A percentile compares a stretch with the other conserved stretches of the same genome.
Conservation (phyloP, 2,329 filamentous ascomycete genomes). For the Aspergillus hiratsukae region DNA sequence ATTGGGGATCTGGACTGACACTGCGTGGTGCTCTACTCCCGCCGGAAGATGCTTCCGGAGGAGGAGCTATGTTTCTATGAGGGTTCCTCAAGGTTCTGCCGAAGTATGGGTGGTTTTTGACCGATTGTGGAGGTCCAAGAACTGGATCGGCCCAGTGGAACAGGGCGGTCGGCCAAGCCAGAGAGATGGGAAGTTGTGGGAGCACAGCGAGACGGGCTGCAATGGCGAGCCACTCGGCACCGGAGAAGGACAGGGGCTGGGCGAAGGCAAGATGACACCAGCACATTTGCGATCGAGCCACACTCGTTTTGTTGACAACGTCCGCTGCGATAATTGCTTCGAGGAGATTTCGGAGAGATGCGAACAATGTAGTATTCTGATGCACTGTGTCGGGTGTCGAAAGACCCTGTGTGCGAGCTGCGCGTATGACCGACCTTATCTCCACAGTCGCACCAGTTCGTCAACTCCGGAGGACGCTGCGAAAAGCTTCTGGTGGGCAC, state of each 20-base stretch:
- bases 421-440: slow-evolving; percentile 53
- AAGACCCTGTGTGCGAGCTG: slow-evolving; percentile 58
- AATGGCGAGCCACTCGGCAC: slow-evolving; percentile 54
- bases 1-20: slow-evolving; percentile 58
- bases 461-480: slow-evolving; percentile 10
- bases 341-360: slow-evolving; percentile 53
- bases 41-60: slow-evolving; percentile 53
- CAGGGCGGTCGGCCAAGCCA: slow-evolving; percentile 24
- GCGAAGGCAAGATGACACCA: slow-evolving; percentile 52
- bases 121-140: slow-evolving; percentile 55
- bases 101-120: slow-evolving; percentile 62
- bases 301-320: slow-evolving; percentile 48
- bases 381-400: slow-evolving; percentile 58
- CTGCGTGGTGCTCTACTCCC: slow-evolving; percentile 57
- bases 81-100: slow-evolving; percentile 50
- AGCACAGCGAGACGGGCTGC: slow-evolving; percentile 50
- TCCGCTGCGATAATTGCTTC: slow-evolving; percentile 52
- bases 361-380: slow-evolving; percentile 57
- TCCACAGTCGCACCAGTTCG: slow-evolving; percentile 19
- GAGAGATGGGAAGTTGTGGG: slow-evolving; percentile 52
- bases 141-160: slow-evolving; percentile 50
- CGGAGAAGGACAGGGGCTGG: slow-evolving; percentile 38
- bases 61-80: slow-evolving; percentile 54
- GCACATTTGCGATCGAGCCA: slow-evolving; percentile 53
- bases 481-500: slow-evolving; percentile 57